These are phyloP conservation scores for Scleroderma bovista DNA, from an alignment of 768 basidiomycete species.

Conservation along the genomic window DNA sequence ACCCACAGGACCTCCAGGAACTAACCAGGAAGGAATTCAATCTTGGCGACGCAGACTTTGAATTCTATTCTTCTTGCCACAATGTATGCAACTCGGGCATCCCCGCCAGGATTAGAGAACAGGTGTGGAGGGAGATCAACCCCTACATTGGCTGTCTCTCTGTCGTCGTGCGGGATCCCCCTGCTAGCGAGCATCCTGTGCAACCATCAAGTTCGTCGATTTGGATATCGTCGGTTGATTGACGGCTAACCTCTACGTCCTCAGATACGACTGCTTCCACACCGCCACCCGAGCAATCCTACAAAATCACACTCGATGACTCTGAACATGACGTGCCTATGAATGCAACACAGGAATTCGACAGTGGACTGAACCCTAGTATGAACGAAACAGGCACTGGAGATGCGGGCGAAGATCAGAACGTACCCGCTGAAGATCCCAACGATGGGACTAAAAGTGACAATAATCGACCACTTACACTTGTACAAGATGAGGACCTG, in stretches of 20 bases:
- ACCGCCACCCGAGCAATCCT: not conserved
- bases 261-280: not conserved
- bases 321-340: not conserved
- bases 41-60: slow-evolving; percentile 12
- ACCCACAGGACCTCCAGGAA: slow-evolving; percentile 10
- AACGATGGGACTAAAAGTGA: not conserved
- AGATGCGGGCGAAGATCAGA: slow-evolving; percentile 2
- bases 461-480: no score
- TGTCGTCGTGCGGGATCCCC: slow-evolving; percentile 1
- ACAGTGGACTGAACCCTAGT: not conserved
- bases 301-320: not conserved
- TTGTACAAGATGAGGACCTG: not conserved
- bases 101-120: slow-evolving; percentile 18
- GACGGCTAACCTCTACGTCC: not conserved
- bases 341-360: not conserved
- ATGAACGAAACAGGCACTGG: slow-evolving; percentile 5
- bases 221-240: no score
- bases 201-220: not conserved
- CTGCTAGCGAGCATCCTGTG: not conserved
- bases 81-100: slow-evolving; percentile 13
- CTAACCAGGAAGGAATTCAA: slow-evolving; percentile 15
- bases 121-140: slow-evolving; percentile 13
- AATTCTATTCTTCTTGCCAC: slow-evolving; percentile 14
- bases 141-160: slow-evolving; percentile 20
- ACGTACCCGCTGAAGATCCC: not conserved